Percentiles rank a stretch among this genome's conserved stretches.
These are phyloP conservation scores for Hypoxylon fragiforme DNA, from an alignment of 495 filamentous ascomycete species.

Conservation along the genomic window DNA sequence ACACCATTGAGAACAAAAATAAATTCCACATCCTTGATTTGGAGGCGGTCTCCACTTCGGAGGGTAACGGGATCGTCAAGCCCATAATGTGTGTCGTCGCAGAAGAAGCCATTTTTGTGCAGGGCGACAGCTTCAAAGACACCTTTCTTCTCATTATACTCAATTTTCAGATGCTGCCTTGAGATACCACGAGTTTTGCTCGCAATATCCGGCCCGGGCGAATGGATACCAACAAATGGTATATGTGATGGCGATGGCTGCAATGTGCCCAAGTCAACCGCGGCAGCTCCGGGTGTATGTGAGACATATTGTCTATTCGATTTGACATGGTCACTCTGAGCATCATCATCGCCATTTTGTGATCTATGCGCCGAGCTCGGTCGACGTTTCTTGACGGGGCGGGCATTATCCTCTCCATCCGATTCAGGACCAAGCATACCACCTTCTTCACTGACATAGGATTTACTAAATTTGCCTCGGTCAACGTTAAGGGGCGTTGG, in stretches of 20 bases:
- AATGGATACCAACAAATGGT: constrained; percentile 81
- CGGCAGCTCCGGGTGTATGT: constrained; percentile 51
- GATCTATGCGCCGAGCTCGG: constrained; percentile 32
- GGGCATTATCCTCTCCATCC: constrained; percentile 46
- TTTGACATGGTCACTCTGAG: constrained; percentile 38
- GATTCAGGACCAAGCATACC: constrained; percentile 57
- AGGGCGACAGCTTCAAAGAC: constrained; percentile 79
- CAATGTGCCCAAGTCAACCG: constrained; percentile 54
- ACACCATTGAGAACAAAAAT: constrained; percentile 75
- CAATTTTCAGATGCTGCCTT: constrained; percentile 79
- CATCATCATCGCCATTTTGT: constrained; percentile 35
- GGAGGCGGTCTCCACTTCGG: constrained; percentile 71
- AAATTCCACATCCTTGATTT: constrained; percentile 78
- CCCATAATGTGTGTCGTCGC: constrained; percentile 70
- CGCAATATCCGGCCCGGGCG: constrained; percentile 61
- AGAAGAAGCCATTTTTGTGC: constrained; percentile 84
- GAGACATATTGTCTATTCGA: constrained; percentile 54
- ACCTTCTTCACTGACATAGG: constrained; percentile 56
- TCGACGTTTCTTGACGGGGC: constrained; percentile 45
- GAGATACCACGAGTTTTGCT: constrained; percentile 76
- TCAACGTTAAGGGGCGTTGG: constrained; percentile 44
- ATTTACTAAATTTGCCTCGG: constrained; percentile 53
- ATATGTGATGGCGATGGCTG: constrained; percentile 64
- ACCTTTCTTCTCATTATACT: constrained; percentile 73
- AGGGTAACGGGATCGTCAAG: constrained; percentile 65